Conservation (phyloP, 371 early-diverging fungal species). For the Sporodiniella umbellata region DNA sequence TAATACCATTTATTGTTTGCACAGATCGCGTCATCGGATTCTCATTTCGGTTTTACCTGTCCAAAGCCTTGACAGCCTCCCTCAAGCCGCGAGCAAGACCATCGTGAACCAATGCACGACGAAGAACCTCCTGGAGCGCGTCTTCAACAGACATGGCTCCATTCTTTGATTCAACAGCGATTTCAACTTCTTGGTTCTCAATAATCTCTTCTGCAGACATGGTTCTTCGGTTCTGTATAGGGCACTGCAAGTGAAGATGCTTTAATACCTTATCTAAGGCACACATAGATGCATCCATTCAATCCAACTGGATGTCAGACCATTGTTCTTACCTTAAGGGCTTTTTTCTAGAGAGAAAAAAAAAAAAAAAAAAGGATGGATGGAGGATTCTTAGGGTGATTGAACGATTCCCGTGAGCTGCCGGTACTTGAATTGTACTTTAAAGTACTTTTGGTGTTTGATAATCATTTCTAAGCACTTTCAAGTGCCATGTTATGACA, state of each 20-base stretch:
- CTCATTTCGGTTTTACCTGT: conserved; percentile 58
- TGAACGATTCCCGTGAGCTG: too few species aligned
- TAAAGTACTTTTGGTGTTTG: too few species aligned
- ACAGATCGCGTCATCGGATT: conserved; percentile 5
- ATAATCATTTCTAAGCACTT: too few species aligned
- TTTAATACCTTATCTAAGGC: neutral
- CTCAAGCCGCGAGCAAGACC: conserved; percentile 95
- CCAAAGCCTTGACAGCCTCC: conserved; percentile 95
- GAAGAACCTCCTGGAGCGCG: conserved; percentile 94
- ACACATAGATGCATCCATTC: too few species aligned
- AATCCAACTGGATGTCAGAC: too few species aligned
- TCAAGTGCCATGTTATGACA: too few species aligned
- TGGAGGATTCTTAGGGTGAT: too few species aligned
- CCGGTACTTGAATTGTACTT: too few species aligned
- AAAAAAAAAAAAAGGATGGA: neutral
- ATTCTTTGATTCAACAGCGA: conserved; percentile 64
- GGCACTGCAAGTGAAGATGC: neutral
- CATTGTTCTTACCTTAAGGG: neutral
- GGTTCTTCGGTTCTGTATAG: conserved; percentile 8
- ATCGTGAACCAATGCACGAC: conserved; percentile 90
- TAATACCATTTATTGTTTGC: neutral
- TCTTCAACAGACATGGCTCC: conserved; percentile 87
- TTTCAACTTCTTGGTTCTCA: conserved; percentile 66
- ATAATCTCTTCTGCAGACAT: conserved; percentile 49
- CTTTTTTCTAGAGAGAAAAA: too few species aligned